A percentile compares a stretch with the other conserved stretches of the same genome.
Evolutionary conservation across 2,329 filamentous ascomycete species (phyloP).

Genomic region (Botrytis cinerea): DNA sequence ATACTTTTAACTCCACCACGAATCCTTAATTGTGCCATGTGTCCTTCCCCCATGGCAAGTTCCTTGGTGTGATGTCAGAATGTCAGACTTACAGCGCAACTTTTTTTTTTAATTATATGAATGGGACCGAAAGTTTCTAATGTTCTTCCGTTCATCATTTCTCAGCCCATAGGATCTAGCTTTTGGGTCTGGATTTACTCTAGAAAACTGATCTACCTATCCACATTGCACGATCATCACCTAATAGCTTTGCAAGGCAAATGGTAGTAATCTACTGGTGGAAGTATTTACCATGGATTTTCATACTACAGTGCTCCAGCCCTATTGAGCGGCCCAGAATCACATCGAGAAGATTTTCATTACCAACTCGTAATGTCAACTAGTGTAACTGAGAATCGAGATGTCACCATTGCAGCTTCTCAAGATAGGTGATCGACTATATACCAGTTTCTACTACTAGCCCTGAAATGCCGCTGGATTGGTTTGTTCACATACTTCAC

Average conservation of each 20-base stretch:
- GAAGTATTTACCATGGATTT: neutral
- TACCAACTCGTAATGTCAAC: neutral
- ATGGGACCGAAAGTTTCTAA: neutral
- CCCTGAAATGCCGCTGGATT: neutral
- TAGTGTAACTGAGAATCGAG: neutral
- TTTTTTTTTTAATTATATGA: neutral
- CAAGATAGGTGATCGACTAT: neutral
- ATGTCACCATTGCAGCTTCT: neutral
- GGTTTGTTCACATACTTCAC: neutral
- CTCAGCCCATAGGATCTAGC: neutral
- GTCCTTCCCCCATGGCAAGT: conserved; percentile 1
- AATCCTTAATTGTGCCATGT: conserved; percentile 8
- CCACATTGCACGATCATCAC: neutral
- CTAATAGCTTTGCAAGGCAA: neutral
- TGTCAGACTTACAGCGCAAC: neutral
- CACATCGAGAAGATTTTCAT: neutral
- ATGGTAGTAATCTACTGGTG: neutral
- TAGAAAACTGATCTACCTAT: neutral
- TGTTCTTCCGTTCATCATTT: neutral
- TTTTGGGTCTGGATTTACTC: neutral
- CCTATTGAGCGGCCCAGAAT: neutral
- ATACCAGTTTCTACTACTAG: neutral
- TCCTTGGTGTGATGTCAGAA: conserved; percentile 4
- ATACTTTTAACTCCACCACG: neutral
- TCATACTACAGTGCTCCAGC: neutral